phyloP scores from a whole-genome alignment of 768 basidiomycete species.

The Pulveroboletus ravenelii region DNA sequence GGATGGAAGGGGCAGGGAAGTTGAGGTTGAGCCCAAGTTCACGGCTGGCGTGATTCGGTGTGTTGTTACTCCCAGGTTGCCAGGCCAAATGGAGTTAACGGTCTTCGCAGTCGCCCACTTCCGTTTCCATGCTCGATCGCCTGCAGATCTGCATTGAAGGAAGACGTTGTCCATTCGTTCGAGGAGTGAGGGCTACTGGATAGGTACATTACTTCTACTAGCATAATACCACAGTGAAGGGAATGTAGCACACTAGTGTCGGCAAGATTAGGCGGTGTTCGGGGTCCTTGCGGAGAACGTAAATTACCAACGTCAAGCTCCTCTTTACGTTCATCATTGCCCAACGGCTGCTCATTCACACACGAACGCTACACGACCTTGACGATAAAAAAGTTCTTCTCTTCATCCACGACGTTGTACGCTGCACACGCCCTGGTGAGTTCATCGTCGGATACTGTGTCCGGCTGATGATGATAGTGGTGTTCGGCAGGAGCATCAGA shows the following conservation, averaged over 20 bases:
- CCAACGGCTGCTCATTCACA: neutral
- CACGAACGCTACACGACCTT: constrained; percentile 18
- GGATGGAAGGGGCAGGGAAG: constrained; percentile 20
- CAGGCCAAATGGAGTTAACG: constrained; percentile 12
- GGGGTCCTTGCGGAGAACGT: constrained; percentile 16
- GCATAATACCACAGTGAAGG: neutral
- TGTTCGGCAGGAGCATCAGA: constrained; percentile 11
- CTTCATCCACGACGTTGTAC: constrained; percentile 9
- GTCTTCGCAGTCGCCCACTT: constrained; percentile 25
- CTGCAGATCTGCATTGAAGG: constrained; percentile 25
- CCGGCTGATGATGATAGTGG: constrained; percentile 6
- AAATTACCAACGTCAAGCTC: constrained; percentile 20
- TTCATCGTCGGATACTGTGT: neutral
- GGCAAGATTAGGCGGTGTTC: constrained; percentile 15
- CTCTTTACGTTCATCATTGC: neutral
- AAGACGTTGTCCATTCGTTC: constrained; percentile 14
- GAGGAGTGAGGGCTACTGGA: constrained; percentile 10
- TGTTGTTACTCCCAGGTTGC: constrained; percentile 11
- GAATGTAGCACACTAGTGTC: neutral
- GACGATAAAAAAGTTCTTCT: constrained; percentile 3
- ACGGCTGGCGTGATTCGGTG: constrained; percentile 31
- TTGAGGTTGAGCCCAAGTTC: constrained; percentile 28
- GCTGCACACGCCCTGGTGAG: constrained; percentile 11
- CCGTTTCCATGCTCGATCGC: constrained; percentile 29
- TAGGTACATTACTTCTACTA: neutral